Base-by-base conservation (phyloP, 139 green algal genomes). In the Chlorella vulgaris region DNA sequence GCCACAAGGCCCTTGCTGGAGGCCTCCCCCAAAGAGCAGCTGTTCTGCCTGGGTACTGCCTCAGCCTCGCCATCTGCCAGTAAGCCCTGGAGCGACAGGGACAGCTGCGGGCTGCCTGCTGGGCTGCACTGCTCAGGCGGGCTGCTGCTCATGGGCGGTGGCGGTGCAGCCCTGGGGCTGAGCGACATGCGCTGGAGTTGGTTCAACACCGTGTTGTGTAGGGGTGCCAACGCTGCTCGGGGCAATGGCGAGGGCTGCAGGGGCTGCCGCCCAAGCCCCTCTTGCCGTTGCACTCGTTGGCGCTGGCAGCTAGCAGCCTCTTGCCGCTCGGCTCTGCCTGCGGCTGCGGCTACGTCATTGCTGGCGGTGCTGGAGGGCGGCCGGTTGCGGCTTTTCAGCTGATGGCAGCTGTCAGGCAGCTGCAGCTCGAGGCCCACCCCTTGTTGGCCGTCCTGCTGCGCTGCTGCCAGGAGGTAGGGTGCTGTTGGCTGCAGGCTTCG, bases 311-410 rank as follows among this genome's bases (percentile, higher is more conserved):
- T 43, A 21, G 22, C n/a, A n/a, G 50, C 4, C 1, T 66, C 33
- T 35, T 43, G 69, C 3, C 1, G 42, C 28, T 33, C 28, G 68
- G 18, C 24, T 38, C 28, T 47, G 69, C 38, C 61, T 18, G 43
- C 40, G 4, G 19, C 61, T 35, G 77, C 38, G 5, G 24, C 36
- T 2, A 35, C 36, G 8, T 28, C 28, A 18, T 61, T 80, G 74
- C 74, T 80, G 74, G 38, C 74, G 6, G 70, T 58, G n/a, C 74
- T 80, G 4, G 74, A 80, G 38, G 74, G 74, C n/a, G n/a, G n/a
- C 21, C 74, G 55, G 26, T 51, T n/a, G 3, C 62, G 51, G 3
- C 28, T 5, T 0, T 28, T 19, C 51, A 69, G 53, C 51, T 83
- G 51, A 1, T 40, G 76, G 40, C 74, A 70, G 74, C 60, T 60